Conservation (phyloP, 805 yeast genomes). For the Starmerella asiatica region DNA sequence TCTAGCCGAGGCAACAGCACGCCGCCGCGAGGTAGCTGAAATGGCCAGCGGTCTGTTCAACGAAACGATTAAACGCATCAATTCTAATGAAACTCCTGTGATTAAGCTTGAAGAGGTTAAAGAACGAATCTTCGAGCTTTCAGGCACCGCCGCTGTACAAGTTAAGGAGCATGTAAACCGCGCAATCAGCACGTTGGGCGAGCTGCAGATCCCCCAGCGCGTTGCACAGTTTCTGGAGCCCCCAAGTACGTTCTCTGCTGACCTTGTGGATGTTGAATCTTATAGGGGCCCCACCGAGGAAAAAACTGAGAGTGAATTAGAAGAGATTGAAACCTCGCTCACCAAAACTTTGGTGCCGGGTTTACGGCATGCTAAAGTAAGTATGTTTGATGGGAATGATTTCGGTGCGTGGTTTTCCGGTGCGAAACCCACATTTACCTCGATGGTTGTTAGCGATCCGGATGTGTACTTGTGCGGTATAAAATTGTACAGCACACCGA, state of each 20-base stretch:
- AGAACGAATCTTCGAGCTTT: not conserved
- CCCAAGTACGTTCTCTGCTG: not conserved
- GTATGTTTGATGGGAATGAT: conserved; percentile 4
- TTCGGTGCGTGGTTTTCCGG: conserved; percentile 2
- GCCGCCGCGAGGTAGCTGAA: not conserved
- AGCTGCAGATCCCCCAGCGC: not conserved
- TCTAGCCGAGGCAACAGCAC: not conserved
- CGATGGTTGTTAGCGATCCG: not conserved
- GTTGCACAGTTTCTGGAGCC: not conserved
- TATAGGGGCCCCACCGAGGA: not conserved
- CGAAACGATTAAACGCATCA: not conserved
- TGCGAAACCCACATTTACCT: not conserved
- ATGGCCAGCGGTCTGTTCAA: not conserved
- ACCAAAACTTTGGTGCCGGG: not conserved
- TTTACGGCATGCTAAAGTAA: not conserved
- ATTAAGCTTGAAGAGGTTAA: not conserved
- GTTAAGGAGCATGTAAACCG: not conserved
- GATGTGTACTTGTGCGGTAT: not conserved
- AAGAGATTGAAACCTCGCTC: not conserved
- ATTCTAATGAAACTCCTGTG: not conserved
- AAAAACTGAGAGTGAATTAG: not conserved
- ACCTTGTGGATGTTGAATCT: not conserved
- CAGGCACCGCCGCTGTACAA: not conserved
- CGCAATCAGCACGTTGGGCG: not conserved
- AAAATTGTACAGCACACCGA: conserved; percentile 6